Evolutionary conservation across 2,329 filamentous ascomycete species (phyloP).

Genomic region (Parastagonospora avenae): DNA sequence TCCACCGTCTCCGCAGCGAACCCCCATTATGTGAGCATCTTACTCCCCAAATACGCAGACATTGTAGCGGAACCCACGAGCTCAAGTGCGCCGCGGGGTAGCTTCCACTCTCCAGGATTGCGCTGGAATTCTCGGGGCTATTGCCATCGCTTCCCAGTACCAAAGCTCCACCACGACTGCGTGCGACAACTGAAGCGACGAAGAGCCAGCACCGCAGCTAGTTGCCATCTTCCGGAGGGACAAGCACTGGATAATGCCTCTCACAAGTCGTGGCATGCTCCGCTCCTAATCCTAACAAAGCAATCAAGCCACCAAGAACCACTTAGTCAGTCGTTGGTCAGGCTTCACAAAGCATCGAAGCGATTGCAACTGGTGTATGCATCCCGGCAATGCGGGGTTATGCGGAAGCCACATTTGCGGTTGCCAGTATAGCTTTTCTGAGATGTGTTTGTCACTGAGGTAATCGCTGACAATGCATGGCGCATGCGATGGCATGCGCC

Average conservation of each 20-base stretch:
- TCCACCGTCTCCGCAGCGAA: background rate
- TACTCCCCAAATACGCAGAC: background rate
- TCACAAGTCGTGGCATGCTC: too few relatives aligned
- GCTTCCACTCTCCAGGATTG: background rate
- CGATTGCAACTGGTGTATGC: background rate
- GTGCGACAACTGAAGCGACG: background rate
- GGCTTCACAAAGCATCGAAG: background rate
- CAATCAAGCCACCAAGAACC: background rate
- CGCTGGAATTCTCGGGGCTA: constrained; percentile 23
- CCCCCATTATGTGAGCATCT: background rate
- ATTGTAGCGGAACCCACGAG: background rate
- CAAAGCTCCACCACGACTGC: constrained; percentile 9
- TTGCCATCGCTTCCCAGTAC: constrained; percentile 1
- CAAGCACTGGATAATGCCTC: too few relatives aligned
- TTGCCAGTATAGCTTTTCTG: background rate
- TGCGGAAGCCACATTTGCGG: background rate
- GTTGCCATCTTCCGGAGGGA: background rate
- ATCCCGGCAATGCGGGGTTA: background rate
- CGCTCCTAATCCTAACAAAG: too few relatives aligned
- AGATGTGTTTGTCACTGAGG: constrained; percentile 26
- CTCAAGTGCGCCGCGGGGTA: constrained; percentile 8
- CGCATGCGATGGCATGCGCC: background rate
- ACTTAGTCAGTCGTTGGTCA: constrained; percentile 6
- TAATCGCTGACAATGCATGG: constrained; percentile 37
- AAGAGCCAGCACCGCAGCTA: background rate